These are phyloP conservation scores for Astrocystis sublimbata DNA, from an alignment of 495 filamentous ascomycete genomes.

Conservation along the genomic window DNA sequence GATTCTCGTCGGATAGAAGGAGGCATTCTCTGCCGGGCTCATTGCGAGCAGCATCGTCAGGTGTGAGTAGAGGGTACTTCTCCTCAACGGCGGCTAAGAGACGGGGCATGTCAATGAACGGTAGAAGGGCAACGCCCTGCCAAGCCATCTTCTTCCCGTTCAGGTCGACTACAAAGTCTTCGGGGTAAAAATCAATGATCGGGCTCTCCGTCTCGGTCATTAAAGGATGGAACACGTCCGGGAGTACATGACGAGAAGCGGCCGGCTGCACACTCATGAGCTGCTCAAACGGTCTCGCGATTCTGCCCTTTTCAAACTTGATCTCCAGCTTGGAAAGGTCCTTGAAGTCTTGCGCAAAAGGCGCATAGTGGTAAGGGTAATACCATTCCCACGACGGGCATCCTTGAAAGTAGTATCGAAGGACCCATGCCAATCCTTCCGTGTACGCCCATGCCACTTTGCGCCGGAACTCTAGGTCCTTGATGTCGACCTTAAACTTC, in stretches of 20 bases:
- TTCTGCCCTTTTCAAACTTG: constrained; percentile 79
- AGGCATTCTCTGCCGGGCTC: constrained; percentile 77
- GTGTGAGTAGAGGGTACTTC: constrained; percentile 74
- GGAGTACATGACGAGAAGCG: constrained; percentile 87
- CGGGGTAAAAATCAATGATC: constrained; percentile 97
- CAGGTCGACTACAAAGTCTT: constrained; percentile 87
- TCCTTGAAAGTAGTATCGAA: constrained; percentile 96
- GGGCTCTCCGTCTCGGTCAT: constrained; percentile 86
- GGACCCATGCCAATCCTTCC: constrained; percentile 97
- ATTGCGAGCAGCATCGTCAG: constrained; percentile 80
- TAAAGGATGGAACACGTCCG: constrained; percentile 77
- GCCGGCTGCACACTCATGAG: constrained; percentile 97
- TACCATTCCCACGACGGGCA: constrained; percentile 99
- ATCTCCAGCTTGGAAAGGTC: constrained; percentile 77
- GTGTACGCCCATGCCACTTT: constrained; percentile 91
- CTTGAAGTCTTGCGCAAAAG: constrained; percentile 93
- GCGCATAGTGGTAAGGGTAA: constrained; percentile 97
- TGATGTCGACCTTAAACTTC: constrained; percentile 85
- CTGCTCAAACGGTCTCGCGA: constrained; percentile 94
- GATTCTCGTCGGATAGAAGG: constrained; percentile 76
- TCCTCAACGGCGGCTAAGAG: constrained; percentile 80
- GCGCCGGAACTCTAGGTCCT: constrained; percentile 82
- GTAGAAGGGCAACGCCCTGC: constrained; percentile 92
- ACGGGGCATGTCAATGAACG: constrained; percentile 92
- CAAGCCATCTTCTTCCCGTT: constrained; percentile 99